Conservation (phyloP, 805 yeast genomes). For the Pichia paraexigua region DNA sequence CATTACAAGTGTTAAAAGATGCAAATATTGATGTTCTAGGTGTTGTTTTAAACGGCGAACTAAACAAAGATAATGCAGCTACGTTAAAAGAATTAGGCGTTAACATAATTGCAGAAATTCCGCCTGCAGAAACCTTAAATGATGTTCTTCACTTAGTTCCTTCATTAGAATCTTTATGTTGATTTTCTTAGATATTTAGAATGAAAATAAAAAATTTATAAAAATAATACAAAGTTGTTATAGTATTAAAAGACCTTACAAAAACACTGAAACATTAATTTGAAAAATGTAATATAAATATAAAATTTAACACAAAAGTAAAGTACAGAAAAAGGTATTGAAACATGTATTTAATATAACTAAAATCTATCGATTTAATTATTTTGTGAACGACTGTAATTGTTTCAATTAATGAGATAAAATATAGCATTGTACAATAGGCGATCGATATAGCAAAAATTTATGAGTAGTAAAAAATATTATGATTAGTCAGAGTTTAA, state of each 20-base stretch:
- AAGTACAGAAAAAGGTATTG: background rate
- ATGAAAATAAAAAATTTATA: background rate
- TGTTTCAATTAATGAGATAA: background rate
- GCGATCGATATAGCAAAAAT: background rate
- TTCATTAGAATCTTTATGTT: background rate
- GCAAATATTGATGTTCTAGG: slow-evolving; percentile 2
- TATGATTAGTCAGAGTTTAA: background rate
- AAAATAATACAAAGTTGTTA: background rate
- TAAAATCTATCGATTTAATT: background rate
- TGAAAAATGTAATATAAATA: background rate
- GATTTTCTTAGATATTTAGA: background rate
- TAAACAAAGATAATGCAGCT: slow-evolving; percentile 2
- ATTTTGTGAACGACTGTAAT: background rate
- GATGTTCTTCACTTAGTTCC: slow-evolving; percentile 2
- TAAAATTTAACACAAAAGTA: background rate
- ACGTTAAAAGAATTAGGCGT: slow-evolving; percentile 5
- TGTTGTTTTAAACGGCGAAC: slow-evolving; percentile 4
- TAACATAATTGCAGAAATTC: slow-evolving; percentile 5
- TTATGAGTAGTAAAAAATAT: background rate
- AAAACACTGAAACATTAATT: background rate
- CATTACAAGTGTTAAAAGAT: background rate
- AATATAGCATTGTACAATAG: background rate
- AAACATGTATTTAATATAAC: background rate
- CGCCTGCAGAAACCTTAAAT: background rate
- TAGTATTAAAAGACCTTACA: background rate